Evolutionary conservation across 1,139 yeast species (phyloP).

Genomic region (Suhomyces terraborum): DNA sequence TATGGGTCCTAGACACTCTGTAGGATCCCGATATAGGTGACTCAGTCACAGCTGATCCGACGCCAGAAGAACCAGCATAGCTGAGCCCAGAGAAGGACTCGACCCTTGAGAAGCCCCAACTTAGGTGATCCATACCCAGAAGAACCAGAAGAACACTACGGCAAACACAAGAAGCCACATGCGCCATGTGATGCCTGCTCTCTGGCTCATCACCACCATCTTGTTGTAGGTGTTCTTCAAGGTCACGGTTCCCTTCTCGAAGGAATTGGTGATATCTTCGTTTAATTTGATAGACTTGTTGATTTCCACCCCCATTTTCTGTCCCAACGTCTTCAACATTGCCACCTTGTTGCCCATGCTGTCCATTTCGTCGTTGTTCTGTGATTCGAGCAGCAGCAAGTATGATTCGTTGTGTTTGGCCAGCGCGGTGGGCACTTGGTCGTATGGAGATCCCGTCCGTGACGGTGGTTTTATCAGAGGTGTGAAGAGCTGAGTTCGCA

Average conservation of each 20-base stretch:
- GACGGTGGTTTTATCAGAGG: conserved; percentile 33
- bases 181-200: conserved; percentile 78
- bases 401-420: conserved; percentile 58
- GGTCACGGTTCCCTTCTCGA: conserved; percentile 47
- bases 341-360: conserved; percentile 70
- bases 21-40: too few species aligned
- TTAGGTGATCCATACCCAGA: conserved; percentile 76
- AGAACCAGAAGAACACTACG: conserved; percentile 65
- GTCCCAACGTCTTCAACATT: conserved; percentile 68
- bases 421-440: conserved; percentile 31
- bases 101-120: too few species aligned
- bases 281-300: conserved; percentile 68
- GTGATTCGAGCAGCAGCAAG: conserved; percentile 75
- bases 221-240: conserved; percentile 67
- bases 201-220: conserved; percentile 81
- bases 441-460: conserved; percentile 56
- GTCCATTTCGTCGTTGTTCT: conserved; percentile 75
- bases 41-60: conserved; percentile 65
- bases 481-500: conserved; percentile 48
- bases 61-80: conserved; percentile 75
- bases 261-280: conserved; percentile 52
- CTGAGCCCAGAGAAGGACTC: too few species aligned
- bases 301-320: conserved; percentile 82
- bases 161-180: conserved; percentile 73
- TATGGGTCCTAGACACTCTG: too few species aligned